phyloP scores from a whole-genome alignment of 2,329 filamentous ascomycete genomes.

The Domatiomyces globalis region DNA sequence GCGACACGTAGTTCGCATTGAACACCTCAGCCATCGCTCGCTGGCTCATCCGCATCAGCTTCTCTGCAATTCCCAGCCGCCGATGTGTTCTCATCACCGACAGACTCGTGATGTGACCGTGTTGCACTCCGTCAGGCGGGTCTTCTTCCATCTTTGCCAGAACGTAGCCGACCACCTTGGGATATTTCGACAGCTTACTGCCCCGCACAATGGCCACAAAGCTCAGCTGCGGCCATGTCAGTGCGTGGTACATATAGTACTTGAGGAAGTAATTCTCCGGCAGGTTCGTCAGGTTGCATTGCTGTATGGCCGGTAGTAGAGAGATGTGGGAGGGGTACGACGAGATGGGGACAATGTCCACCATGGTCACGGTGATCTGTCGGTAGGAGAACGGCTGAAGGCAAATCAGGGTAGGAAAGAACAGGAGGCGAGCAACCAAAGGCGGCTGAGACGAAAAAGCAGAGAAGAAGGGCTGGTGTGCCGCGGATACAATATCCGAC shows the following conservation, averaged over 20 bases:
- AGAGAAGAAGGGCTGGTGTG: too few relatives aligned
- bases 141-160: slow-evolving; percentile 99
- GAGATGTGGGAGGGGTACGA: slow-evolving; percentile 55
- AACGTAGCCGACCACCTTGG: slow-evolving; percentile 98
- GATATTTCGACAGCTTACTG: slow-evolving; percentile 70
- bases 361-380: slow-evolving; percentile 25
- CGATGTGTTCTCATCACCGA: slow-evolving; percentile 95
- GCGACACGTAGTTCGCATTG: slow-evolving; percentile 76
- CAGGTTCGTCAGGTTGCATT: slow-evolving; percentile 96
- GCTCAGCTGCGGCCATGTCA: slow-evolving; percentile 94
- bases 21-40: slow-evolving; percentile 95
- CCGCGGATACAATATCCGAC: neutral
- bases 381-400: neutral
- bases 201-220: slow-evolving; percentile 90
- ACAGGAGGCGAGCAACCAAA: too few relatives aligned
- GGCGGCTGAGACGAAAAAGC: too few relatives aligned
- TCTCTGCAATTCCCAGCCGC: slow-evolving; percentile 81
- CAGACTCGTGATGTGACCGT: slow-evolving; percentile 91
- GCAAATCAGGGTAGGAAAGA: too few relatives aligned
- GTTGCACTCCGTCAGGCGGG: slow-evolving; percentile 73
- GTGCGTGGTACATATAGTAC: slow-evolving; percentile 98
- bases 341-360: slow-evolving; percentile 35
- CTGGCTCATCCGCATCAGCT: slow-evolving; percentile 92
- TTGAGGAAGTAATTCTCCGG: slow-evolving; percentile 99
- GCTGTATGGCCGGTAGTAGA: slow-evolving; percentile 74